phyloP scores from a whole-genome alignment of 2,329 filamentous ascomycete species.

The Xylogone sp. region DNA sequence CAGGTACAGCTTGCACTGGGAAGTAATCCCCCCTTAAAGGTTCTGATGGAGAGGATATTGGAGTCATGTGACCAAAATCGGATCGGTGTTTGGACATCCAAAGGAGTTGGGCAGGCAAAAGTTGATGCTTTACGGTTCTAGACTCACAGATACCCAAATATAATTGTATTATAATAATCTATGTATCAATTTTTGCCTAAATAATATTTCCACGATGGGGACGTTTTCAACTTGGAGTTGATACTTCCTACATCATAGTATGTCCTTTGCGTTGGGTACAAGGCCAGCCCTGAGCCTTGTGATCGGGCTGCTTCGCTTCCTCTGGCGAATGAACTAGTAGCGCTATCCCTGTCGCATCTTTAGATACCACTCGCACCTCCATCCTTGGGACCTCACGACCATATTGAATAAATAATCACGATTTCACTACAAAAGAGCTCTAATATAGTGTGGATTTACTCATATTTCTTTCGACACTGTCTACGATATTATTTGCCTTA shows the following conservation, averaged over 20 bases:
- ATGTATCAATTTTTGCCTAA: no score
- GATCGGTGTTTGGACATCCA: slow-evolving; percentile 61
- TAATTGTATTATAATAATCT: slow-evolving; percentile 5
- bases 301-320: neutral
- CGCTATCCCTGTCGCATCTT: neutral
- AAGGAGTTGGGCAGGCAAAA: slow-evolving; percentile 23
- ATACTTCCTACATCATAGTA: no score
- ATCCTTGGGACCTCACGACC: neutral
- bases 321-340: neutral
- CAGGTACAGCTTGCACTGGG: slow-evolving; percentile 52
- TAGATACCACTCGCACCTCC: neutral
- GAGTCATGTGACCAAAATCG: slow-evolving; percentile 65
- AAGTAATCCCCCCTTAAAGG: slow-evolving; percentile 43
- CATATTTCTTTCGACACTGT: no score
- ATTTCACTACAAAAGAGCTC: neutral
- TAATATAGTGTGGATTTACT: neutral
- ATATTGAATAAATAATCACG: neutral
- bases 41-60: slow-evolving; percentile 55
- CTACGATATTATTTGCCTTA: no score
- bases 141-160: neutral
- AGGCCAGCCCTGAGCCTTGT: no score
- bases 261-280: no score
- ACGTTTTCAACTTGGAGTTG: no score
- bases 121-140: slow-evolving; percentile 19
- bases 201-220: no score